phyloP scores from a whole-genome alignment of 805 yeast species.

The Suhomyces canberraensis region DNA sequence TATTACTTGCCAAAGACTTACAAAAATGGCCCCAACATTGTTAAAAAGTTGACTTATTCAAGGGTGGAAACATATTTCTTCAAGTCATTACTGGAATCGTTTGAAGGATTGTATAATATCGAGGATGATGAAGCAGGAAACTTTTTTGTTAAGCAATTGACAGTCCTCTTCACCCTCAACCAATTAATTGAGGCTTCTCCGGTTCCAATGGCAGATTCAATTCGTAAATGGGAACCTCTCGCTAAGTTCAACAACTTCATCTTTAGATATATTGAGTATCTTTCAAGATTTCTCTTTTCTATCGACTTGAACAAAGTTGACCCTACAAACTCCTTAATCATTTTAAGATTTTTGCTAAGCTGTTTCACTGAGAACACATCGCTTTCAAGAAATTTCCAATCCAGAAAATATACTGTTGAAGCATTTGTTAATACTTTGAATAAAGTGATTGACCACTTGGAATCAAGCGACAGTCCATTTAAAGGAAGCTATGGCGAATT shows the following conservation, averaged over 20 bases:
- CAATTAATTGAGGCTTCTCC: slow-evolving; percentile 11
- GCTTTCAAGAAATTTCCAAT: slow-evolving; percentile 10
- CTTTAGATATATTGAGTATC: slow-evolving; percentile 19
- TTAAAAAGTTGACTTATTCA: slow-evolving; percentile 19
- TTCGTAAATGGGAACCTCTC: slow-evolving; percentile 7
- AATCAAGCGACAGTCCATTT: slow-evolving; percentile 1
- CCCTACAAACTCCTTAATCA: slow-evolving; percentile 12
- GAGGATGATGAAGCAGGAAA: slow-evolving; percentile 8
- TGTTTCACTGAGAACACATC: slow-evolving; percentile 55
- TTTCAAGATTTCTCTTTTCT: slow-evolving; percentile 3
- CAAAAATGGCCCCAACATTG: slow-evolving; percentile 18
- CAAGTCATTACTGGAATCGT: slow-evolving; percentile 10
- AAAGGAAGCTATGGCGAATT: slow-evolving; percentile 18
- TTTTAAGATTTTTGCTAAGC: slow-evolving; percentile 45
- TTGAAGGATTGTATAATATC: slow-evolving; percentile 9
- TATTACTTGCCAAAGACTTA: slow-evolving; percentile 39
- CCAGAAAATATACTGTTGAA: slow-evolving; percentile 10
- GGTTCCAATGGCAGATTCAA: slow-evolving; percentile 2
- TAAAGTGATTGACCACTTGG: slow-evolving; percentile 6
- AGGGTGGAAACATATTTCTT: slow-evolving; percentile 24
- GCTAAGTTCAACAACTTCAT: slow-evolving; percentile 14
- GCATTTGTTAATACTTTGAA: slow-evolving; percentile 15
- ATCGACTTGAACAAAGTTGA: neutral
- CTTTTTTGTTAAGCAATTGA: slow-evolving; percentile 22
- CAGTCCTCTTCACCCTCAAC: slow-evolving; percentile 21